Base-by-base conservation (phyloP, 352 stramenopile species). In the Phytophthora litchii region DNA sequence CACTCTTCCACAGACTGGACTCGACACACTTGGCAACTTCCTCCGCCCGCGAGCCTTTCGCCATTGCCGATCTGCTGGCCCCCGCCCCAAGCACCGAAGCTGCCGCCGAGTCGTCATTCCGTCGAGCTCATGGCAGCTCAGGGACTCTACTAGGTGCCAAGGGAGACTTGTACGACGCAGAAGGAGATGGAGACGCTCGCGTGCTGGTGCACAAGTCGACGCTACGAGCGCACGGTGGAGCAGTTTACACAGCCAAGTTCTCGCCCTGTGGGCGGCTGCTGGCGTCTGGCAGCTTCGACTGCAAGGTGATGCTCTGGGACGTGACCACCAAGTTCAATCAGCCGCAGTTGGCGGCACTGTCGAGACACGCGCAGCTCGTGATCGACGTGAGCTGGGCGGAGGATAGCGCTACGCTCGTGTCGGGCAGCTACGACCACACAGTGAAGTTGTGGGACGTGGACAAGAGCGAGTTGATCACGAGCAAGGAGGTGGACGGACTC, bases 251-350 rank as follows among this genome's bases (percentile, higher is more conserved):
- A 51, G 78, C 86, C 60, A 95, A 95, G 62, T 95, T 95, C 54
- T 92, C 82, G 17, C 83, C 86, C 1, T 93, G 83, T 52, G 86
- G 86, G 3, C 76, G 84, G n/a, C 67, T 95, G 48, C 63, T 95
- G 35, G 83, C 82, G 40, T 92, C 82, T 11, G 86, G 86, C n/a
- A 67, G 80, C 55, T 78, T 95, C 29, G 86, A 95, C 62, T 87
- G 77, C 52, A 88, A 87, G 46, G 83, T 95, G 49, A 65, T 93
- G 61, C 67, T 95, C 14, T 95, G 86, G 86, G 86, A 95, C 65
- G 80, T 93, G 47, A 95, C 86, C 14, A 92, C 86, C 55, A 93
- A 95, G 60, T 92, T 94, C 65, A 93, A 93, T 47, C 86, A 93
- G 67, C 80, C 89, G 61, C 86, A 95, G 54, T 54, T 95, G 40